These are phyloP conservation scores for Musa balbisiana DNA, from an alignment of 202 grass and related monocot genomes.

Conservation along the genomic window DNA sequence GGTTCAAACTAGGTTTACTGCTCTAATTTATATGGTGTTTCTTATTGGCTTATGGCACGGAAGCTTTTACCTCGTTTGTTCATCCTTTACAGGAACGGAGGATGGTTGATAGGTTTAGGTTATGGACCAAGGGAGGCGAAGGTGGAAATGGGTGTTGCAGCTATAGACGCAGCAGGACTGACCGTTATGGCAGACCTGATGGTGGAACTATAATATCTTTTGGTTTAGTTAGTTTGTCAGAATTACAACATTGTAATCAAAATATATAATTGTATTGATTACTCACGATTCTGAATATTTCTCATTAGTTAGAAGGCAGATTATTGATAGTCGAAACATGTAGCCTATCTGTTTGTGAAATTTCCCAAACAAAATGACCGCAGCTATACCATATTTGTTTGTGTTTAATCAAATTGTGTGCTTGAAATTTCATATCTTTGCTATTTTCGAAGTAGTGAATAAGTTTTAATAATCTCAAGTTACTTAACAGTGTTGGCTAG, in stretches of 20 bases:
- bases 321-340: background rate
- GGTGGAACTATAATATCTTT: constrained; percentile 29
- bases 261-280: background rate
- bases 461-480: background rate
- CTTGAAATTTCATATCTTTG: background rate
- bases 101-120: constrained; percentile 67
- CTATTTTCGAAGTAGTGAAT: background rate
- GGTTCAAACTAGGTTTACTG: background rate
- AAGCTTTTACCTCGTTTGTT: background rate
- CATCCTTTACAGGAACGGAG: constrained; percentile 40
- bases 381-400: background rate
- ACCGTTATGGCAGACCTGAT: constrained; percentile 51
- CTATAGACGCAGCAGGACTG: constrained; percentile 52
- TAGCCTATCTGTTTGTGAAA: background rate
- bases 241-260: background rate
- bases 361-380: background rate
- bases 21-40: background rate
- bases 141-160: constrained; percentile 69
- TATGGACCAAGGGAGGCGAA: constrained; percentile 73
- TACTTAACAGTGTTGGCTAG: background rate
- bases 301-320: background rate
- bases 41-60: background rate
- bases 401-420: background rate
- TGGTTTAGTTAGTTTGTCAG: background rate
- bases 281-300: background rate